Conservation (phyloP, 2,329 filamentous ascomycete species). For the Penicillium paneum region DNA sequence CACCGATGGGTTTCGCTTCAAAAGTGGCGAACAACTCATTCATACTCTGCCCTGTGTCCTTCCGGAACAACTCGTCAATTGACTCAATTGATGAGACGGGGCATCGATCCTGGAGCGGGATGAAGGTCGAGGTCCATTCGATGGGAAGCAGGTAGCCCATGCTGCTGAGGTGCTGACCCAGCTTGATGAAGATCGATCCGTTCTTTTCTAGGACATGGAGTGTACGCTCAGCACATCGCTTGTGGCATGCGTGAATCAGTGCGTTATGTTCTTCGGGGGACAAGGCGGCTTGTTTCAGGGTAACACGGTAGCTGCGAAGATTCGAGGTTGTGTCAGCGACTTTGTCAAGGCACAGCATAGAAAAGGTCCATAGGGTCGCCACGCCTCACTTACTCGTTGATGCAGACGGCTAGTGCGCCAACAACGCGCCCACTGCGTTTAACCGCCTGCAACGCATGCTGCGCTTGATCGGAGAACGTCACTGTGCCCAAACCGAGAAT, state of each 20-base stretch:
- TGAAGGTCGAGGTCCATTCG: slow-evolving; percentile 94
- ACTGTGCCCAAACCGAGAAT: slow-evolving; percentile 45
- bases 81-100: slow-evolving; percentile 86
- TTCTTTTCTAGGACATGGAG: slow-evolving; percentile 87
- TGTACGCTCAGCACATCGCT: slow-evolving; percentile 86
- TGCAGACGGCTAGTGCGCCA: slow-evolving; percentile 70
- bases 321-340: slow-evolving; percentile 5
- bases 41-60: slow-evolving; percentile 75
- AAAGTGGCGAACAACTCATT: slow-evolving; percentile 86
- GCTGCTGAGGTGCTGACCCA: slow-evolving; percentile 92
- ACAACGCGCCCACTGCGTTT: slow-evolving; percentile 78
- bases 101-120: slow-evolving; percentile 93
- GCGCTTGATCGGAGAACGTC: slow-evolving; percentile 63
- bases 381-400: slow-evolving; percentile 72
- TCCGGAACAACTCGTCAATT: slow-evolving; percentile 78
- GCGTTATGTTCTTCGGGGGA: slow-evolving; percentile 63
- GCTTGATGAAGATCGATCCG: slow-evolving; percentile 96
- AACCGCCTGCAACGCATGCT: slow-evolving; percentile 69
- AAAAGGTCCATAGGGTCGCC: not conserved
- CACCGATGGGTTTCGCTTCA: slow-evolving; percentile 74
- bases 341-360: not conserved
- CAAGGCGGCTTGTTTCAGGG: slow-evolving; percentile 66
- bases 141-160: slow-evolving; percentile 89
- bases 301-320: slow-evolving; percentile 71
- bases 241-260: slow-evolving; percentile 79